Conservation (phyloP, 1,284 basidiomycete species). For the Ganoderma lucidum region DNA sequence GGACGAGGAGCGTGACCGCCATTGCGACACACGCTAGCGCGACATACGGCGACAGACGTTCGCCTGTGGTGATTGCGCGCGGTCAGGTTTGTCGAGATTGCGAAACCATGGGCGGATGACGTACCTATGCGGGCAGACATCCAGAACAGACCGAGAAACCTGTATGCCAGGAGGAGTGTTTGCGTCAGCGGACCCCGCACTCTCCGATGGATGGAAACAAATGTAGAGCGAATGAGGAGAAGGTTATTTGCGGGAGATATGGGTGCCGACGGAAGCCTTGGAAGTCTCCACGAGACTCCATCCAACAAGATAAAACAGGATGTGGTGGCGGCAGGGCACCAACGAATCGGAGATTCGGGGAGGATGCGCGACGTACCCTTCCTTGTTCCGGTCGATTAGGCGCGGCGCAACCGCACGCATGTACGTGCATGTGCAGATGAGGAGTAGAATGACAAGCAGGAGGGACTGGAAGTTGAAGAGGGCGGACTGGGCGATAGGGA, state of each 20-base stretch:
- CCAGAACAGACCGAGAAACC: conserved; percentile 92
- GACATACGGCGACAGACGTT: conserved; percentile 74
- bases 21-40: conserved; percentile 66
- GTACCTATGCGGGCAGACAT: conserved; percentile 92
- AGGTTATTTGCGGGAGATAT: not conserved
- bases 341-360: conserved; percentile 5
- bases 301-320: not conserved
- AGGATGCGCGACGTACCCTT: conserved; percentile 73
- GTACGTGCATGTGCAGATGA: conserved; percentile 98
- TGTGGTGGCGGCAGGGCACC: not conserved
- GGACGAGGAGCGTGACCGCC: conserved; percentile 47
- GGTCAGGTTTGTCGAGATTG: not conserved
- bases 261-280: not conserved
- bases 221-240: not conserved
- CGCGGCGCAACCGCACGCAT: conserved; percentile 89
- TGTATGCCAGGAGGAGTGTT: conserved; percentile 41
- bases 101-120: conserved; percentile 35
- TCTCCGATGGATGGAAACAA: not conserved
- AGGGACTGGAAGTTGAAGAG: conserved; percentile 98
- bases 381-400: conserved; percentile 92
- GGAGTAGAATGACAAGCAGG: conserved; percentile 90
- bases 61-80: conserved; percentile 49
- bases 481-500: conserved; percentile 72
- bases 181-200: not conserved
- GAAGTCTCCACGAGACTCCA: not conserved